phyloP scores from a whole-genome alignment of 306 rosid genomes.

The Cucurbita pepo region DNA sequence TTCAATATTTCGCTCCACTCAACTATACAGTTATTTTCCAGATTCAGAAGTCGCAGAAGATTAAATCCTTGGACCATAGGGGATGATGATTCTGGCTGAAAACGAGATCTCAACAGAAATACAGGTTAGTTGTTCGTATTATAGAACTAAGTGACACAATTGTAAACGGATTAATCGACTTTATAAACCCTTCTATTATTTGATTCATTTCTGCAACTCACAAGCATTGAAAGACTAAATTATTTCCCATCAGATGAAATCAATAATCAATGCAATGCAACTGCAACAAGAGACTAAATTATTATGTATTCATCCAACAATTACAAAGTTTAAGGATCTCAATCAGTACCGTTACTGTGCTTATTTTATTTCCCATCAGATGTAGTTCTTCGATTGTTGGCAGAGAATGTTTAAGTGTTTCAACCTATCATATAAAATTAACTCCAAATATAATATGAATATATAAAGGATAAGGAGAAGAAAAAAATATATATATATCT shows the following conservation, averaged over 20 bases:
- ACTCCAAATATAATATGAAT: slow-evolving; percentile 8
- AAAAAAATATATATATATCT: neutral
- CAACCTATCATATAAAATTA: slow-evolving; percentile 46
- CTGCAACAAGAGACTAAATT: neutral
- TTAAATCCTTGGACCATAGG: slow-evolving; percentile 66
- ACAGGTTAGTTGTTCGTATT: neutral
- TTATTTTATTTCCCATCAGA: slow-evolving; percentile 65
- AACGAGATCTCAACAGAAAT: slow-evolving; percentile 14
- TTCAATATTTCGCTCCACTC: slow-evolving; percentile 78
- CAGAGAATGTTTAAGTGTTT: slow-evolving; percentile 42
- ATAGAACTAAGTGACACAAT: neutral
- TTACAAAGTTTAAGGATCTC: neutral
- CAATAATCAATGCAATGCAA: neutral
- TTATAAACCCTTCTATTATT: neutral
- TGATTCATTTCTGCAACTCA: neutral
- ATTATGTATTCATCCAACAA: neutral
- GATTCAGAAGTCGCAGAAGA: slow-evolving; percentile 66
- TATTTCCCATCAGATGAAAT: neutral
- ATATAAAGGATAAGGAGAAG: neutral
- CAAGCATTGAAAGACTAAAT: neutral
- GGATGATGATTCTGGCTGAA: slow-evolving; percentile 55
- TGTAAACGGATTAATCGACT: neutral
- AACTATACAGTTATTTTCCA: slow-evolving; percentile 64
- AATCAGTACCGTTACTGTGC: slow-evolving; percentile 40
- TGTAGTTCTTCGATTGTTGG: slow-evolving; percentile 77